Evolutionary conservation across 148 eudicot genomes (phyloP).

Genomic region (Chenopodium berlandieri): DNA sequence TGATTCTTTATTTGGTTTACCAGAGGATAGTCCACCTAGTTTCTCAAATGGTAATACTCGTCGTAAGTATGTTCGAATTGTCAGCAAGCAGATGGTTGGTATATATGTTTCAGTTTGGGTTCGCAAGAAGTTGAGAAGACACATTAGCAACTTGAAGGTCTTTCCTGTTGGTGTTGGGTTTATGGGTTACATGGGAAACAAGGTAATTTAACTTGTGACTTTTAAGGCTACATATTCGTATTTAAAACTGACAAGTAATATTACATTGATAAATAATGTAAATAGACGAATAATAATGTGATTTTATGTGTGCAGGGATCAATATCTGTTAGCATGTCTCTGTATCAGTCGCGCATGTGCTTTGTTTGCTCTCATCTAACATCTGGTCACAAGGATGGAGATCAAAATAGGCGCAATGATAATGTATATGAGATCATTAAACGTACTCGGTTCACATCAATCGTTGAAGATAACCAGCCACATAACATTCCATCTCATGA

Average conservation of each 20-base stretch:
- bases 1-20: constrained; percentile 38
- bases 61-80: constrained; percentile 69
- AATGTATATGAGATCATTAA: constrained; percentile 72
- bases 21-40: constrained; percentile 22
- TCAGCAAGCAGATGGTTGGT: constrained; percentile 98
- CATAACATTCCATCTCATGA: constrained; percentile 83
- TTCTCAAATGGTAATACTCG: constrained; percentile 19
- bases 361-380: constrained; percentile 91
- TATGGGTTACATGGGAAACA: constrained; percentile 98
- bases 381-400: constrained; percentile 79
- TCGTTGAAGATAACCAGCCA: constrained; percentile 52
- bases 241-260: not conserved
- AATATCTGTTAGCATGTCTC: constrained; percentile 84
- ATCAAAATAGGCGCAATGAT: constrained; percentile 73
- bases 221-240: not conserved
- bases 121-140: constrained; percentile 68
- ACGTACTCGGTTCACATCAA: constrained; percentile 75
- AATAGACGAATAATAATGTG: not conserved
- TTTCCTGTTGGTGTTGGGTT: constrained; percentile 92
- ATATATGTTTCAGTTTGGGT: constrained; percentile 91
- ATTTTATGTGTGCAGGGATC: constrained; percentile 56
- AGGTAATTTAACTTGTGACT: constrained; percentile 42
- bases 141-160: constrained; percentile 68
- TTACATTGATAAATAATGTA: not conserved
- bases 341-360: constrained; percentile 74